phyloP scores from a whole-genome alignment of 2,329 filamentous ascomycete genomes.

The Fusarium armeniacum region DNA sequence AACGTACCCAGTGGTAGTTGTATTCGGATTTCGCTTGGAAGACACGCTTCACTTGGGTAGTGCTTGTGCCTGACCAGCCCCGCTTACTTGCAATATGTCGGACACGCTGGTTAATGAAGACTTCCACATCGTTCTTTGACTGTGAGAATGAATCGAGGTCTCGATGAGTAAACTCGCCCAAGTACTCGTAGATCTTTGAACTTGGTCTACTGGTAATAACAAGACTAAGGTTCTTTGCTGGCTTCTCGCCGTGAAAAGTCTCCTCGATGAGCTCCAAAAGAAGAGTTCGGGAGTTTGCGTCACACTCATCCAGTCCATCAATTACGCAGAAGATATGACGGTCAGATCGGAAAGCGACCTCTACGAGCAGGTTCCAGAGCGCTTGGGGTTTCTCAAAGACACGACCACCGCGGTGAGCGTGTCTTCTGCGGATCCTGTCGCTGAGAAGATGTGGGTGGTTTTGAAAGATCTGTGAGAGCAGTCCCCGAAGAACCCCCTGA shows the following conservation, averaged over 20 bases:
- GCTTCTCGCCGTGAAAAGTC: constrained; percentile 24
- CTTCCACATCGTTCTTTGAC: constrained; percentile 34
- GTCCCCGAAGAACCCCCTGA: constrained; percentile 26
- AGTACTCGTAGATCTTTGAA: constrained; percentile 26
- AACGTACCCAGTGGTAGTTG: constrained; percentile 48
- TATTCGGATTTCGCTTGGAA: constrained; percentile 43
- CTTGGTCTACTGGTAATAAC: constrained; percentile 23
- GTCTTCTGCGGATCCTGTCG: constrained; percentile 34
- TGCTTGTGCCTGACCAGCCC: constrained; percentile 34
- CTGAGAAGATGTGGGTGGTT: constrained; percentile 31
- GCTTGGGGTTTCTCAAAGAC: constrained; percentile 33
- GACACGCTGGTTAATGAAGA: constrained; percentile 41
- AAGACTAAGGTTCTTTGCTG: constrained; percentile 24
- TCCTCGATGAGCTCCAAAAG: constrained; percentile 32
- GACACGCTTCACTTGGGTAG: constrained; percentile 28
- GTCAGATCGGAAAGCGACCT: constrained; percentile 32
- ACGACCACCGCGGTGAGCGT: constrained; percentile 23
- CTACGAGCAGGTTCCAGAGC: constrained; percentile 33
- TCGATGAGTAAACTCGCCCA: constrained; percentile 38
- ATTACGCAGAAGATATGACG: constrained; percentile 32
- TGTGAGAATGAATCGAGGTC: constrained; percentile 44
- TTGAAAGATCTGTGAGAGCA: constrained; percentile 35
- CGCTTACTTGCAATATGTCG: constrained; percentile 31
- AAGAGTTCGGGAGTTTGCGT: constrained; percentile 19
- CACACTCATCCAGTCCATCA: constrained; percentile 33